Base-by-base conservation (phyloP, 1,284 basidiomycete genomes). In the Vanrija sp. region DNA sequence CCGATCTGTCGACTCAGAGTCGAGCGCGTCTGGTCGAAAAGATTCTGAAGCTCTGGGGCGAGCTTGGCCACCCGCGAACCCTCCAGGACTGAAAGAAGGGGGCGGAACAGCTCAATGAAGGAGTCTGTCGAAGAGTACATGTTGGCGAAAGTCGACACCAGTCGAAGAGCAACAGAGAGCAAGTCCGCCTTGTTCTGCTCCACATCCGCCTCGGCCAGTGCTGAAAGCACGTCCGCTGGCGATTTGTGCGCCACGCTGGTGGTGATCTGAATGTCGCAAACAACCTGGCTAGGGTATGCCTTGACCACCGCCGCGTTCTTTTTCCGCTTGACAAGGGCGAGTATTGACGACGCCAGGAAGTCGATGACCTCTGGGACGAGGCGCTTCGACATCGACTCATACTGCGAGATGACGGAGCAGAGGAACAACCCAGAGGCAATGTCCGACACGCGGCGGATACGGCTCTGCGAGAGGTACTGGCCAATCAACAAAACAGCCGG, bases 301-400 rank as follows among this genome's bases (percentile, higher is more conserved):
- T 74, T 76, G 1, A 85, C 86, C 5, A 86, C 1, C 9, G 52
- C 43, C 21, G 64, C 60, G 79, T 77, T 46, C 76, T 74, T 39
- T 68, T 70, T 34, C 76, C 75, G 69, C 0, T 88, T 89, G 0
- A 86, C 81, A 9, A 98, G 82, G 63, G 89, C 84, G 23, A 91
- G 76, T 34, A 90, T 73, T 3, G 84, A 72, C 57, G 87, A 87
- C 16, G 86, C 78, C 34, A 91, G 69, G 69, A 95, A 95, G 74
- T 89, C 95, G 62, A 93, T 71, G 2, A 83, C 89, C 74, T 99
- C 96, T 0, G 96, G 96, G 3, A 96, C 83, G 40, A 95, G 78
- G 5, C 95, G 85, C 70, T 89, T 91, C 15, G 91, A 94, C 44
- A 89, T 76, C 25, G 78, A 73, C 79, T 98, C 95, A 67, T 87